Conservation (phyloP, 306 rosid genomes). For the Citrullus amarus region DNA sequence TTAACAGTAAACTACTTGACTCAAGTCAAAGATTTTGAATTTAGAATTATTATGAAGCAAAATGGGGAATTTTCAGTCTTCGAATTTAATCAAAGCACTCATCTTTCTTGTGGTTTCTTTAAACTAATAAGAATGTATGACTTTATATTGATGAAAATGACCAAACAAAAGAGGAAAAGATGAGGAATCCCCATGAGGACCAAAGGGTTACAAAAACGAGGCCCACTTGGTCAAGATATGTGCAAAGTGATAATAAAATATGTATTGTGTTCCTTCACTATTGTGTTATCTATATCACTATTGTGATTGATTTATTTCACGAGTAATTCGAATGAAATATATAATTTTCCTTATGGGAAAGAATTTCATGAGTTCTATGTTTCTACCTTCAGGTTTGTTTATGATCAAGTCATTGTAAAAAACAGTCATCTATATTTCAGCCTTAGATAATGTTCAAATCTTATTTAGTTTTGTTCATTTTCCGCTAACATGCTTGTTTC, state of each 20-base stretch:
- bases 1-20: not conserved
- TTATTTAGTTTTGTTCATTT: conserved; percentile 10
- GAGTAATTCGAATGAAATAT: not conserved
- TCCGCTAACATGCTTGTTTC: conserved; percentile 21
- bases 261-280: not conserved
- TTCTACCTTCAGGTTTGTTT: not conserved
- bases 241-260: not conserved
- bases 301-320: not conserved
- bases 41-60: not conserved
- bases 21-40: not conserved
- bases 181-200: not conserved
- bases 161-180: not conserved
- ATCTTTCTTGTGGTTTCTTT: not conserved
- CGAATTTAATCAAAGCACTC: not conserved
- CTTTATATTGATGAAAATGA: not conserved
- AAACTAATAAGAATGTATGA: not conserved
- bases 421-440: not conserved
- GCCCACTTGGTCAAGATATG: not conserved
- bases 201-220: not conserved
- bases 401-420: not conserved
- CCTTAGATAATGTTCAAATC: not conserved
- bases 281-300: not conserved
- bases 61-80: not conserved
- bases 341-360: not conserved
- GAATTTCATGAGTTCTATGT: not conserved